A percentile compares a stretch with the other conserved stretches of the same genome.
Evolutionary conservation across 768 basidiomycete species (phyloP).

Genomic region (Termitomyces sp.): DNA sequence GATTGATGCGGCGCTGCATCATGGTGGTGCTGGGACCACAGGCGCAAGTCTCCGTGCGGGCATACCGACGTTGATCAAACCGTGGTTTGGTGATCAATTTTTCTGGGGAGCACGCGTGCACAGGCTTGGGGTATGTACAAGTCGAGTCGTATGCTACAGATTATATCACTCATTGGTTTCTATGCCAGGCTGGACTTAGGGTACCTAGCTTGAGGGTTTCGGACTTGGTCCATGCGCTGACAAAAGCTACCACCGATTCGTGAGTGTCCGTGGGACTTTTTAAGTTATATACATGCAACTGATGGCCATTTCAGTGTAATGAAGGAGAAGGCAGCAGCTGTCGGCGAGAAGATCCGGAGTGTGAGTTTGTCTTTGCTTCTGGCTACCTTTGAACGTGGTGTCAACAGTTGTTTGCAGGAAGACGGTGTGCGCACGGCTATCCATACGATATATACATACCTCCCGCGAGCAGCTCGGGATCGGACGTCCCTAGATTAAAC

Average conservation of each 20-base stretch:
- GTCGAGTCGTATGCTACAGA: background rate
- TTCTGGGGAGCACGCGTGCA: slow-evolving; percentile 67
- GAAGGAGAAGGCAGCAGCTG: slow-evolving; percentile 54
- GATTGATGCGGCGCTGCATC: slow-evolving; percentile 61
- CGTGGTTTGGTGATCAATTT: slow-evolving; percentile 69
- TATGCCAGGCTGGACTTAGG: slow-evolving; percentile 43
- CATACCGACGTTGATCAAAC: slow-evolving; percentile 64
- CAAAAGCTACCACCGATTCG: slow-evolving; percentile 49
- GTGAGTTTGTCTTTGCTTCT: slow-evolving; percentile 18
- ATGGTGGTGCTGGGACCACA: slow-evolving; percentile 71
- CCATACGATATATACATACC: slow-evolving; percentile 50
- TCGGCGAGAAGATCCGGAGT: slow-evolving; percentile 31
- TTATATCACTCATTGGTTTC: background rate
- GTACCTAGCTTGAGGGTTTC: slow-evolving; percentile 41
- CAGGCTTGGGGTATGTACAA: slow-evolving; percentile 47
- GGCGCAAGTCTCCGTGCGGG: slow-evolving; percentile 64
- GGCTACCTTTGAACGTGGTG: background rate
- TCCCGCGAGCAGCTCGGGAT: slow-evolving; percentile 27
- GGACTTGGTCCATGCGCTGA: slow-evolving; percentile 53
- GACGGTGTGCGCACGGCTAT: slow-evolving; percentile 58
- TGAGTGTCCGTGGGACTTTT: slow-evolving; percentile 22
- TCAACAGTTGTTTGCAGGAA: slow-evolving; percentile 33
- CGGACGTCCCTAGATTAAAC: slow-evolving; percentile 20
- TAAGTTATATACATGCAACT: background rate
- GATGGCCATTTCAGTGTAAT: slow-evolving; percentile 35